Evolutionary conservation across 2,329 filamentous ascomycete genomes (phyloP), one percentile per base, ranked within the genome.

Genomic region (Microsporum audouinii): DNA sequence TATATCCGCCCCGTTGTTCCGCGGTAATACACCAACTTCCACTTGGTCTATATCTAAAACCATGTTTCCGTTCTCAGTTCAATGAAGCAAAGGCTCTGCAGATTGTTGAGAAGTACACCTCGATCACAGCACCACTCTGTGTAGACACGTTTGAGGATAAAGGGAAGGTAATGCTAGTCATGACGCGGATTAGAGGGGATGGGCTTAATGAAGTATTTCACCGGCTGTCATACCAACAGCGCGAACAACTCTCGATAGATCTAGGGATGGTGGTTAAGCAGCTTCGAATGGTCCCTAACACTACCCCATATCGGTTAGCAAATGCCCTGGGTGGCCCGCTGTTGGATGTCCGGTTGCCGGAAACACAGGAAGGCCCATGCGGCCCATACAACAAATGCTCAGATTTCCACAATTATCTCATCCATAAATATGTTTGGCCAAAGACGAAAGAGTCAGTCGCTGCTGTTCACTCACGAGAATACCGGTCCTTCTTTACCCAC

Each of bases 401-500:
- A 2, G 39, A 43, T 43, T 43, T 43, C 39, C 39, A 43, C 39
- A 14, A 43, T 6, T 12, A 12, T 12, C 39, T 43, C 5, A 43
- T 43, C 10, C 39, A 43, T n/a, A 43, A 14, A n/a, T n/a, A n/a
- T n/a, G 17, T 43, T 2, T 14, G 2, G 3, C 5, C 39, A 4
- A 14, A n/a, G 12, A 43, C 39, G 4, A n/a, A 43, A 17, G 10
- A 43, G 39, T 12, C 39, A 6, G 39, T 43, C 6, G 39, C 39
- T 43, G 14, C 12, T n/a, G 14, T 43, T n/a, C 14, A 43, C 4
- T 43, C 39, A 4, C 10, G 2, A 43, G 2, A 12, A n/a, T 43
- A 43, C n/a, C 39, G 39, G 12, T 43, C 39, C 14, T 43, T 69
- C 8, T 69, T 71, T 58, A 69, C 70, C 2, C 71, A 72, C 51